Base-by-base conservation (phyloP, 495 filamentous ascomycete species). In the Chaetomium tenue region DNA sequence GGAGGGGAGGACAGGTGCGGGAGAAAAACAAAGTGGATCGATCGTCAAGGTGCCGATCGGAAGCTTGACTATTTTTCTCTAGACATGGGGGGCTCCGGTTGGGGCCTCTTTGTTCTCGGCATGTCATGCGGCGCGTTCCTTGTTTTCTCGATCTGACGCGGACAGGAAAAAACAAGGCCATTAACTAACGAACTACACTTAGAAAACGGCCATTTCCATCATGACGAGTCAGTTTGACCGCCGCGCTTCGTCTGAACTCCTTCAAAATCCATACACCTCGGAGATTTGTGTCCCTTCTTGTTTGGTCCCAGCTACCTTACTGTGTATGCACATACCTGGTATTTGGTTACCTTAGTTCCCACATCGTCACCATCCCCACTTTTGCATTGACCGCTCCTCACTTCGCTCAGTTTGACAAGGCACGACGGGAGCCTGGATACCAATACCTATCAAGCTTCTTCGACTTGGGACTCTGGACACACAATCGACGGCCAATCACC, bases 1-100 rank as follows among this genome's bases (percentile, higher is more conserved):
- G 4, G 13, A 28, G 33, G 47, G 59, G 20, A 28, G 51, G 55
- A 65, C 55, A 12, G 28, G 20, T 44, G 55, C n/a, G 33, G 60
- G 48, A 63, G 47, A 40, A 56, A 40, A 56, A n/a, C 40, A 37
- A 47, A 46, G 60, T 63, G 60, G 60, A 63, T 48, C 60, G 60
- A 63, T 48, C 60, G 51, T 55, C 51, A 47, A 63, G 23, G 22
- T 53, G 48, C 47, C 16, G 58, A 50, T 50, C 44, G 46, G 58
- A 50, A 61, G 47, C 57, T 48, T n/a, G 20, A 15, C 46, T 42
- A 53, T 61, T 60, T 60, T 61, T 55, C 54, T 23, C 22, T 16
- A 20, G n/a, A 16, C 23, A 44, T 44, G 40, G 44, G 9, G 5
- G 33, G 33, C 33, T 37, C 33, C 5, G 33, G 33, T 11, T 46